phyloP scores from a whole-genome alignment of 23 red algal species.

The Rhodosorus marinus region DNA sequence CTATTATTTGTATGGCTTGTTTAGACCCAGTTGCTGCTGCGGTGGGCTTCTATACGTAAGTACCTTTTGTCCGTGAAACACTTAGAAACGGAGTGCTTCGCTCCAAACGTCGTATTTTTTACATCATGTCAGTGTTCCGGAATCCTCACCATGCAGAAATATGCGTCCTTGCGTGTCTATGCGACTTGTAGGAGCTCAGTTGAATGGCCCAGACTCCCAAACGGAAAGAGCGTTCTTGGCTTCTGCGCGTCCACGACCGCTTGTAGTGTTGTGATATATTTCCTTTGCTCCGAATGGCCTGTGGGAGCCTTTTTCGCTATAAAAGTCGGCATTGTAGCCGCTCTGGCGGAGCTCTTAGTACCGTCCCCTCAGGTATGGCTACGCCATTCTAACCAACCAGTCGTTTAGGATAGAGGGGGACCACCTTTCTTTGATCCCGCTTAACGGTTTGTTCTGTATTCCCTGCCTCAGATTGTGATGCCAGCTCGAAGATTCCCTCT shows the following conservation, averaged over 20 bases:
- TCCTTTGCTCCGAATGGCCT: neutral
- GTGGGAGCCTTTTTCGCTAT: neutral
- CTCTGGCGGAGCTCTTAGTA: constrained; percentile 20
- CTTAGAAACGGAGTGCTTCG: too few species aligned
- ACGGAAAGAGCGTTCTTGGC: constrained; percentile 20
- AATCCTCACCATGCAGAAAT: too few species aligned
- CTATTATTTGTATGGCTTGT: constrained; percentile 6
- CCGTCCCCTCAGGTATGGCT: constrained; percentile 10
- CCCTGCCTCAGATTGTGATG: neutral
- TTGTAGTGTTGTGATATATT: neutral
- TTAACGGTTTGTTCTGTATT: too few species aligned
- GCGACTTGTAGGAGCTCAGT: neutral
- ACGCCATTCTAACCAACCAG: too few species aligned
- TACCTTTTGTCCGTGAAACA: too few species aligned
- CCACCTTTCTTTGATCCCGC: too few species aligned
- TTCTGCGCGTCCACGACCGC: constrained; percentile 14
- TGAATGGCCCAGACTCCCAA: constrained; percentile 4
- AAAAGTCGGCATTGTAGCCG: constrained; percentile 1
- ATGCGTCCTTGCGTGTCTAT: too few species aligned
- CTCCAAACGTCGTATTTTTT: too few species aligned
- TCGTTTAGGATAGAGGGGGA: too few species aligned
- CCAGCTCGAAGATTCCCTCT: constrained; percentile 3
- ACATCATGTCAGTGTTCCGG: too few species aligned
- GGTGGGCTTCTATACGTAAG: too few species aligned
- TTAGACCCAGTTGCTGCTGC: constrained; percentile 26